A percentile compares a stretch with the other conserved stretches of the same genome.
These are phyloP conservation scores for Venturia asperata DNA, from an alignment of 2,329 filamentous ascomycete species.

Conservation along the genomic window DNA sequence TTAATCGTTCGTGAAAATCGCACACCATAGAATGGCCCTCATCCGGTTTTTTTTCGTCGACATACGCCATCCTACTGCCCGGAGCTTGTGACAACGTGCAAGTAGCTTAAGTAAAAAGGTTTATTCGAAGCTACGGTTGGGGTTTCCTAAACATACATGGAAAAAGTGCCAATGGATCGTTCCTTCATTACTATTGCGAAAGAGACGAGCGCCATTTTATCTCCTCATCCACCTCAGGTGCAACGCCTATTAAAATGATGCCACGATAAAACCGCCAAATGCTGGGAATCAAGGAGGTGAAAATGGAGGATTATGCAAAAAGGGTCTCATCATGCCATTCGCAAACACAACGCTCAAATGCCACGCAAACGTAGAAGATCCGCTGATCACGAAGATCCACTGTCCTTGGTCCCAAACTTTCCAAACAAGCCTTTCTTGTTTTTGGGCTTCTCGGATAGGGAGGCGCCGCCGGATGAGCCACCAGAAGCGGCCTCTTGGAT, in stretches of 20 bases:
- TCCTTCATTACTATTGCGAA: background rate
- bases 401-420: slow-evolving; percentile 18
- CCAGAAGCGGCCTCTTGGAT: slow-evolving; percentile 75
- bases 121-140: background rate
- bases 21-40: background rate
- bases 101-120: background rate
- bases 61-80: background rate
- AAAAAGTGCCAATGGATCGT: background rate
- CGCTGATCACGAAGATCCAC: slow-evolving; percentile 4
- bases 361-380: background rate
- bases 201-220: background rate
- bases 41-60: background rate
- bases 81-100: background rate
- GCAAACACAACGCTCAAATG: background rate
- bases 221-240: background rate
- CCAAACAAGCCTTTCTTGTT: slow-evolving; percentile 21
- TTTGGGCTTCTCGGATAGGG: slow-evolving; percentile 16
- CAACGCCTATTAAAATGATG: background rate
- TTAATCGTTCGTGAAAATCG: background rate
- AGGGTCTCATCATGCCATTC: background rate
- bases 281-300: background rate
- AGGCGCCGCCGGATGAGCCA: slow-evolving; percentile 25
- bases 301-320: background rate
- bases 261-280: slow-evolving; percentile 2
- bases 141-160: background rate